Evolutionary conservation across 176 grass and related monocot species (phyloP), one percentile per base, ranked within the genome.

Genomic region (Pontederia crassipes): DNA sequence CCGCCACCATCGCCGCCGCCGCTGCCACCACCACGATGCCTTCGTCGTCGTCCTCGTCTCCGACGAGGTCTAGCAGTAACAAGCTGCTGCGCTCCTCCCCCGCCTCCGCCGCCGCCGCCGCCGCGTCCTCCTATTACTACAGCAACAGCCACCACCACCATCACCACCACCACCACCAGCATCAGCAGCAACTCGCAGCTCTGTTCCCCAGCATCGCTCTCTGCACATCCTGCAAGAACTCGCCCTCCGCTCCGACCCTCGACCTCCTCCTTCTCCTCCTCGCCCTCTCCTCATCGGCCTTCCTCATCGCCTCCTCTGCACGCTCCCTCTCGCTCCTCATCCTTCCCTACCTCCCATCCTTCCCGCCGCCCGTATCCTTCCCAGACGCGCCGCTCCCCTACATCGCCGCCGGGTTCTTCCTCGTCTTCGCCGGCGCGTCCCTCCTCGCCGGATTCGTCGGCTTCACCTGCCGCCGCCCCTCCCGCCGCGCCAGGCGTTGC

Each of bases 241-340:
- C 84, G 12, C 84, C 93, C 2, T 85, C 85, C 16, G 85, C 93
- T 13, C 87, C 93, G 46, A 88, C 87, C 46, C 81, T 91, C 70
- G 93, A 98, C 83, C 84, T 98, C 71, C 81, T 98, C 59, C 88
- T 92, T 59, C 81, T 97, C 49, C 77, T 97, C 20, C 83, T 97
- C 57, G 84, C 91, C 11, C 70, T 97, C 73, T 88, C 82, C 81
- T 85, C 83, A 17, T 68, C 71, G 45, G 58, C 83, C 54, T 96
- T 96, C 83, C 86, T 96, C 46, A 52, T 90, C 49, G 75, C 59
- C 32, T 96, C 91, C 54, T 87, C 80, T 74, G 61, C 68, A 10
- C 86, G 80, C 75, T 66, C 79, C 16, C 47, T 91, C 73, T 72
- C 68, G 10, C 79, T 14, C 52, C 1, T 69, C 87, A 49, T 82